Evolutionary conservation across 495 filamentous ascomycete species (phyloP).

Genomic region (Lasiosphaeria miniovina): DNA sequence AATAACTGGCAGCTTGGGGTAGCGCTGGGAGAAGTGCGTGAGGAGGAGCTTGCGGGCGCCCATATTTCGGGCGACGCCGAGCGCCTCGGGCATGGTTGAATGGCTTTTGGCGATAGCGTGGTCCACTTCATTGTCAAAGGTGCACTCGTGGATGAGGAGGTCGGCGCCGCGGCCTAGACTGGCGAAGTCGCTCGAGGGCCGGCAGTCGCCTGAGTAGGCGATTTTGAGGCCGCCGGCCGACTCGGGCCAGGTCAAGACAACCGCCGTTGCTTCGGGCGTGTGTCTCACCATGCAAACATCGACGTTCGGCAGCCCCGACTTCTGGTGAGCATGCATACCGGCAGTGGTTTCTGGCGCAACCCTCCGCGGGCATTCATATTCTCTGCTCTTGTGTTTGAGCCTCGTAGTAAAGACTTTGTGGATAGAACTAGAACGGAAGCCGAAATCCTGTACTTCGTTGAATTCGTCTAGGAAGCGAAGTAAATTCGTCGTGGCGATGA

Average conservation of each 20-base stretch:
- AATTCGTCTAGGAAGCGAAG: slow-evolving; percentile 74
- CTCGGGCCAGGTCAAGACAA: slow-evolving; percentile 71
- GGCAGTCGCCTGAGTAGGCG: slow-evolving; percentile 89
- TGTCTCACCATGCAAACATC: slow-evolving; percentile 66
- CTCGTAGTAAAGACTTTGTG: background rate
- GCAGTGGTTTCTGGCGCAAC: background rate
- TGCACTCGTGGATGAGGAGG: slow-evolving; percentile 90
- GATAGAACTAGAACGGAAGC: slow-evolving; percentile 28
- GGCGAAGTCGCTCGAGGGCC: slow-evolving; percentile 68
- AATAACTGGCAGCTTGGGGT: slow-evolving; percentile 74
- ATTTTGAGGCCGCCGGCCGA: slow-evolving; percentile 62
- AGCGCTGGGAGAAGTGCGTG: slow-evolving; percentile 95
- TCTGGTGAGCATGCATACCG: slow-evolving; percentile 5
- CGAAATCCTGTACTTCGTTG: slow-evolving; percentile 70
- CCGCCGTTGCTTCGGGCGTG: slow-evolving; percentile 73
- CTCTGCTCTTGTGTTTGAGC: background rate
- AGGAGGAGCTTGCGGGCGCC: slow-evolving; percentile 69
- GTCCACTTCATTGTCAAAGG: slow-evolving; percentile 83
- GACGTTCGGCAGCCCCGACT: slow-evolving; percentile 46
- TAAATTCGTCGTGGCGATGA: slow-evolving; percentile 49
- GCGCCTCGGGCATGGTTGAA: slow-evolving; percentile 77
- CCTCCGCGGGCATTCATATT: no score
- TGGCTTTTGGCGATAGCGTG: slow-evolving; percentile 90
- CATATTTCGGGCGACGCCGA: slow-evolving; percentile 76
- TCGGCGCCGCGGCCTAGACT: slow-evolving; percentile 70